Percentiles rank a stretch among this genome's conserved stretches.
phyloP scores from a whole-genome alignment of 1,139 yeast genomes.

The Pichia sp. region DNA sequence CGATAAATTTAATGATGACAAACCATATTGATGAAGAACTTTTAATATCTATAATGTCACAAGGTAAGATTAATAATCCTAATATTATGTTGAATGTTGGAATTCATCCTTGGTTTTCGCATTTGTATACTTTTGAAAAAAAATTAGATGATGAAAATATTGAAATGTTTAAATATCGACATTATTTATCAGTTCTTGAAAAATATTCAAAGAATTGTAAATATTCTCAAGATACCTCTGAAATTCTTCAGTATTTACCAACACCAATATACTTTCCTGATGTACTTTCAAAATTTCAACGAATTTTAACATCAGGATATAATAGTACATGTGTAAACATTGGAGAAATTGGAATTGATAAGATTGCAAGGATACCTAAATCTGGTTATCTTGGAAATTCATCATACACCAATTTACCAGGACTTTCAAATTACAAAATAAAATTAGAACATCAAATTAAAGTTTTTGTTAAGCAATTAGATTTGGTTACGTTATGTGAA shows the following conservation, averaged over 20 bases:
- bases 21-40: slow-evolving; percentile 43
- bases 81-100: slow-evolving; percentile 64
- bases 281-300: slow-evolving; percentile 32
- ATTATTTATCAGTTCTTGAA: slow-evolving; percentile 47
- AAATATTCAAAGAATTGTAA: slow-evolving; percentile 9
- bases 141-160: slow-evolving; percentile 17
- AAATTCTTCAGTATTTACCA: slow-evolving; percentile 50
- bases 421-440: slow-evolving; percentile 34
- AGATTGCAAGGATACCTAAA: slow-evolving; percentile 60
- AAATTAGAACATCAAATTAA: slow-evolving; percentile 56
- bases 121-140: slow-evolving; percentile 41
- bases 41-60: slow-evolving; percentile 19
- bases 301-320: slow-evolving; percentile 21
- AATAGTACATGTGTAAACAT: slow-evolving; percentile 30
- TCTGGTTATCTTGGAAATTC: slow-evolving; percentile 49
- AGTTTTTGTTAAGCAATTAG: slow-evolving; percentile 47
- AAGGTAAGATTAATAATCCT: slow-evolving; percentile 19
- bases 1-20: slow-evolving; percentile 49
- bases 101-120: slow-evolving; percentile 87
- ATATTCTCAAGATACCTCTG: slow-evolving; percentile 20
- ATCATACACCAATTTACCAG: not conserved
- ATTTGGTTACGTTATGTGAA: slow-evolving; percentile 39
- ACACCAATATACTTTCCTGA: slow-evolving; percentile 45
- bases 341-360: slow-evolving; percentile 93
- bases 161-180: slow-evolving; percentile 35